These are phyloP conservation scores for Pleurotus djamor DNA, from an alignment of 768 basidiomycete genomes.

Conservation along the genomic window DNA sequence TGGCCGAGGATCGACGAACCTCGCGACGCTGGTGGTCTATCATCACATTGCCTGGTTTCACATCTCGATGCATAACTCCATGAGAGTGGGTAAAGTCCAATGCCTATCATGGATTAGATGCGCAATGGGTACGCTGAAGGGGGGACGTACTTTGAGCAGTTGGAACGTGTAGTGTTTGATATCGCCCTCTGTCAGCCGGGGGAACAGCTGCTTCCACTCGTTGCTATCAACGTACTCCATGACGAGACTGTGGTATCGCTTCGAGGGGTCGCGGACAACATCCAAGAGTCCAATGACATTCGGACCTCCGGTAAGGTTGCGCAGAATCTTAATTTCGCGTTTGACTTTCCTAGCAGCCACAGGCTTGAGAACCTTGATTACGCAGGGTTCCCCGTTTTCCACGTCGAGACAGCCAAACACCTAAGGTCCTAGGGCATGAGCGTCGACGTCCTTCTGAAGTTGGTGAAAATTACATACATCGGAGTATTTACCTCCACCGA, in stretches of 20 bases:
- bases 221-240: slow-evolving; percentile 70
- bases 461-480: slow-evolving; percentile 36
- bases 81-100: slow-evolving; percentile 71
- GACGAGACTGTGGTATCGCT: slow-evolving; percentile 61
- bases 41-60: slow-evolving; percentile 63
- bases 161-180: slow-evolving; percentile 69
- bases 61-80: slow-evolving; percentile 66
- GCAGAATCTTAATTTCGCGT: slow-evolving; percentile 72
- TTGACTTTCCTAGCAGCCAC: slow-evolving; percentile 73
- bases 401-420: slow-evolving; percentile 62
- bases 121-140: neutral
- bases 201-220: slow-evolving; percentile 63
- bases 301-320: slow-evolving; percentile 68
- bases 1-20: slow-evolving; percentile 30
- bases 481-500: slow-evolving; percentile 67
- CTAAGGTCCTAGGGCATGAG: slow-evolving; percentile 19
- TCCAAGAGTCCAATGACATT: slow-evolving; percentile 67
- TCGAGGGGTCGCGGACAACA: slow-evolving; percentile 64
- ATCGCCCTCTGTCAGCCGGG: slow-evolving; percentile 59
- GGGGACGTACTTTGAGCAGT: slow-evolving; percentile 43
- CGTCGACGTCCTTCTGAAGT: neutral
- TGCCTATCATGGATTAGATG: slow-evolving; percentile 30
- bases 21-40: slow-evolving; percentile 62
- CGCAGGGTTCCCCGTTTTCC: slow-evolving; percentile 48
- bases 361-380: slow-evolving; percentile 75